phyloP scores from a whole-genome alignment of 169 alveolate species.

The Cryptosporidium viatorum region DNA sequence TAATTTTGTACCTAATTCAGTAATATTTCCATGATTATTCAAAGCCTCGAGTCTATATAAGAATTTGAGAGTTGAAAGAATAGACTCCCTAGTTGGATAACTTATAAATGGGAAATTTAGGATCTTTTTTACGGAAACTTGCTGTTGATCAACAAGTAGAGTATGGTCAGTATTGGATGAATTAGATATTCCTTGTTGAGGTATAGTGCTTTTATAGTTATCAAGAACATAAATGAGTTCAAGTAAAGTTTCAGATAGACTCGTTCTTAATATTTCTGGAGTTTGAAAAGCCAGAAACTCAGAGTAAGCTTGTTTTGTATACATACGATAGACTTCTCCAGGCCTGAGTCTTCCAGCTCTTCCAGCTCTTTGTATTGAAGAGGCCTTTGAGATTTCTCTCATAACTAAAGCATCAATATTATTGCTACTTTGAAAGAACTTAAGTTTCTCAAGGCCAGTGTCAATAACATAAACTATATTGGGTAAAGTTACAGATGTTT shows the following conservation, averaged over 20 bases:
- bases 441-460: constrained; percentile 91
- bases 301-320: constrained; percentile 87
- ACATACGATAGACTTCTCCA: constrained; percentile 94
- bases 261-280: constrained; percentile 93
- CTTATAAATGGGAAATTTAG: constrained; percentile 88
- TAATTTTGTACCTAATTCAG: constrained; percentile 83
- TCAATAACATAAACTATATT: constrained; percentile 93
- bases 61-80: constrained; percentile 84
- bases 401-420: constrained; percentile 88
- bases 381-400: constrained; percentile 89
- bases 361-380: constrained; percentile 95
- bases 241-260: constrained; percentile 88
- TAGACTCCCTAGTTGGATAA: constrained; percentile 86
- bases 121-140: constrained; percentile 80
- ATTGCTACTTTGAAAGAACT: constrained; percentile 84
- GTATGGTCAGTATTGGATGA: not conserved
- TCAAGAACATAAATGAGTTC: constrained; percentile 91
- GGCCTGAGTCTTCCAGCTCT: constrained; percentile 93
- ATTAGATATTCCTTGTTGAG: not conserved
- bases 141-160: constrained; percentile 7
- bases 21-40: constrained; percentile 81
- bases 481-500: constrained; percentile 97
- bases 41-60: constrained; percentile 88
- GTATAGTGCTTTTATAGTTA: constrained; percentile 20
- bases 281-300: constrained; percentile 77